Conservation (phyloP, 2,329 filamentous ascomycete genomes). For the Neocucurbitaria cava region DNA sequence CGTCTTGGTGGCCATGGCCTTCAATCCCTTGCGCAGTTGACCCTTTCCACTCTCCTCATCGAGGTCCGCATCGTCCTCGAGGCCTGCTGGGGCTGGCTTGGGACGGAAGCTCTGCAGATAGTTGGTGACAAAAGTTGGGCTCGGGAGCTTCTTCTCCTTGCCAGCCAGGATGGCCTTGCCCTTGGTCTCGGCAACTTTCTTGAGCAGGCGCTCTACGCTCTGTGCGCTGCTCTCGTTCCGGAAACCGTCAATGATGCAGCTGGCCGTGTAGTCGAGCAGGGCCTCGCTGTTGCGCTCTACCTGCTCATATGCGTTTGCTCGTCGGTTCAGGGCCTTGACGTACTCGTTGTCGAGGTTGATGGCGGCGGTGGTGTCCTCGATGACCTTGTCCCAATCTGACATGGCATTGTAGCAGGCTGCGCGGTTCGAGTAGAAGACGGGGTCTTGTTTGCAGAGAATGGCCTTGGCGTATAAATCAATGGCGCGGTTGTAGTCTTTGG, state of each 20-base stretch:
- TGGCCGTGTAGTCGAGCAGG: constrained; percentile 95
- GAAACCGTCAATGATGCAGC: constrained; percentile 98
- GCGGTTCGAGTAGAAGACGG: constrained; percentile 98
- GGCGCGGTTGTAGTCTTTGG: constrained; percentile 90
- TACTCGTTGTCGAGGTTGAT: constrained; percentile 94
- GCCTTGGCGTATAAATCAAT: constrained; percentile 96
- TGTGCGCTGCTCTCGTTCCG: constrained; percentile 88
- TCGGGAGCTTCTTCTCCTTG: constrained; percentile 86
- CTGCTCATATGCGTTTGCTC: constrained; percentile 96
- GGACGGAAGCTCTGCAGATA: constrained; percentile 98
- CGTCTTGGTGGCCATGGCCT: constrained; percentile 83
- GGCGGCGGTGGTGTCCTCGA: constrained; percentile 95
- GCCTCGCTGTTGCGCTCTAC: constrained; percentile 90
- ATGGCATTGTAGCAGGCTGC: constrained; percentile 97
- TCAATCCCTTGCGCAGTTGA: constrained; percentile 82
- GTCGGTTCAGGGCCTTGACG: constrained; percentile 95
- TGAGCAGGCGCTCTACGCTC: constrained; percentile 89
- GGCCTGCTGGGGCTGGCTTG: constrained; percentile 77
- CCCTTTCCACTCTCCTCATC: constrained; percentile 80
- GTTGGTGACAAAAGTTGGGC: constrained; percentile 96
- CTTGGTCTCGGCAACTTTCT: constrained; percentile 96
- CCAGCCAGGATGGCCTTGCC: constrained; percentile 84
- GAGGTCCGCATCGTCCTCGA: constrained; percentile 83
- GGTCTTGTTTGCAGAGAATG: constrained; percentile 95
- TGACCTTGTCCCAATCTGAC: constrained; percentile 91